A percentile compares a stretch with the other conserved stretches of the same genome.
Evolutionary conservation across 2,329 filamentous ascomycete species (phyloP).

Genomic region (Pseudogymnoascus sp.): DNA sequence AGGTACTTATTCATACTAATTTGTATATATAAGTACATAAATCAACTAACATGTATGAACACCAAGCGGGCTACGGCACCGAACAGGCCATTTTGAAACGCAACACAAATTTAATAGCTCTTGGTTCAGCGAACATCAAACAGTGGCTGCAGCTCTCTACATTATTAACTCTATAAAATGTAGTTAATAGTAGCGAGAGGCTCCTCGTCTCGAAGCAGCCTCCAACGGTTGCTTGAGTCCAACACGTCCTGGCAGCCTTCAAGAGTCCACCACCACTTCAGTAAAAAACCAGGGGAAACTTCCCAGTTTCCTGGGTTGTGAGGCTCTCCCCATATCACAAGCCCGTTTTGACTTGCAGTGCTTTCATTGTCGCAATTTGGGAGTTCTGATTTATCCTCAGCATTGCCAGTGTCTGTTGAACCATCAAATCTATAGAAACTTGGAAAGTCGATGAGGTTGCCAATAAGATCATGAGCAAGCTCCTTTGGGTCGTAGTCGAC

Average conservation of each 20-base stretch:
- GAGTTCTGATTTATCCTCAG: not conserved
- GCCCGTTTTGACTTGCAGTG: conserved; percentile 12
- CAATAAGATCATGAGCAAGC: conserved; percentile 17
- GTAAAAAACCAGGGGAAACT: conserved; percentile 15
- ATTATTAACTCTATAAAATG: not conserved
- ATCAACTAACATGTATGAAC: too few species aligned
- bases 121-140: too few species aligned
- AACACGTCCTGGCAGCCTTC: conserved; percentile 16
- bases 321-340: conserved; percentile 19
- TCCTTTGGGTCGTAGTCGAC: conserved; percentile 16
- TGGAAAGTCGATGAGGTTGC: conserved; percentile 14
- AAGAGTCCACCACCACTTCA: conserved; percentile 17
- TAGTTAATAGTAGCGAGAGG: not conserved
- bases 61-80: too few species aligned
- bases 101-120: too few species aligned
- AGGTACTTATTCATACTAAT: too few species aligned
- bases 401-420: not conserved
- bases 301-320: conserved; percentile 17
- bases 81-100: too few species aligned
- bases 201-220: conserved; percentile 14
- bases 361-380: conserved; percentile 12
- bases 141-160: not conserved
- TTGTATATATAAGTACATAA: too few species aligned
- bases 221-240: conserved; percentile 16
- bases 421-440: not conserved